Conservation (phyloP, 2,329 filamentous ascomycete genomes). For the Pseudovirgaria hyperparasitica region DNA sequence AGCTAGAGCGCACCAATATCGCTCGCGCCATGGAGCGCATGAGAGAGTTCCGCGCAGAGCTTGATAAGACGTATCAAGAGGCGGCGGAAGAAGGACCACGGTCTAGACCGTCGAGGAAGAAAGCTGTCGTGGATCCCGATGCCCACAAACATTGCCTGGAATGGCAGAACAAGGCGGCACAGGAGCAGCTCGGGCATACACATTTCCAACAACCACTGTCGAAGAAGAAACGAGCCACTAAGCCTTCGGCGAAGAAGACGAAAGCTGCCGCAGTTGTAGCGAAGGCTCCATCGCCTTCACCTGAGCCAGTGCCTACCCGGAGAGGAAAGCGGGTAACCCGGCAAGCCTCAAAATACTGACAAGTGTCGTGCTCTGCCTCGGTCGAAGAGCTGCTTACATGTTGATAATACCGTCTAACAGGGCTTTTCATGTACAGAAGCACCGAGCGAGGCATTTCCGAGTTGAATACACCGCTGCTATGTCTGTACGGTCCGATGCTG, state of each 20-base stretch:
- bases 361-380: background rate
- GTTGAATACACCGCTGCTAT: too few relatives aligned
- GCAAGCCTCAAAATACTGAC: background rate
- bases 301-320: slow-evolving; percentile 3
- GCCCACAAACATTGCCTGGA: slow-evolving; percentile 45
- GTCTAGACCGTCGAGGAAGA: slow-evolving; percentile 51
- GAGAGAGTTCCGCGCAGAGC: slow-evolving; percentile 52
- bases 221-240: slow-evolving; percentile 29
- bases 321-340: background rate
- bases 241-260: slow-evolving; percentile 1
- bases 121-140: slow-evolving; percentile 43
- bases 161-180: slow-evolving; percentile 53
- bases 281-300: too few relatives aligned
- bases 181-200: slow-evolving; percentile 44
- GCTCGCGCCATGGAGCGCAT: slow-evolving; percentile 69
- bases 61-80: slow-evolving; percentile 36
- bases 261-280: too few relatives aligned
- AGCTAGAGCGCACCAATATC: slow-evolving; percentile 64
- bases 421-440: too few relatives aligned
- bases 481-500: too few relatives aligned
- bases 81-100: slow-evolving; percentile 36
- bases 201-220: slow-evolving; percentile 45
- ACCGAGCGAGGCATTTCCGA: too few relatives aligned
- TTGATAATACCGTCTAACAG: background rate
- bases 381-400: background rate